Percentiles rank a stretch among this genome's conserved stretches.
Evolutionary conservation across 495 filamentous ascomycete genomes (phyloP).

Genomic region (Penicillium mononematosum): DNA sequence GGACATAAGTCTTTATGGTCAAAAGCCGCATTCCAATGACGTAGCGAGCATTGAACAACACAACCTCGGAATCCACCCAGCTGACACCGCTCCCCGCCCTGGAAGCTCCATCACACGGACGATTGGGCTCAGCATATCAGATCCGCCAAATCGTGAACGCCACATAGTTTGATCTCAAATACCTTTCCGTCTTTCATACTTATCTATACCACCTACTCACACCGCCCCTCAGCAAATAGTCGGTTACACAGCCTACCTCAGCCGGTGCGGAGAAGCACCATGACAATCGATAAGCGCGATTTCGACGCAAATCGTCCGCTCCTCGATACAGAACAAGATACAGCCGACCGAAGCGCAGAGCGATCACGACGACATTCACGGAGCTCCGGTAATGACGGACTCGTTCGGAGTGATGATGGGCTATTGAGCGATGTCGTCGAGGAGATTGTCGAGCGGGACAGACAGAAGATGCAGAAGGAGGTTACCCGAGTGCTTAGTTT

Average conservation of each 20-base stretch:
- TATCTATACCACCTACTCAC: not conserved
- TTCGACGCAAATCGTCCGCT: slow-evolving; percentile 54
- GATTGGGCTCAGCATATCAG: not conserved
- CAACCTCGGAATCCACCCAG: slow-evolving; percentile 29
- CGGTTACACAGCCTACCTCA: not conserved
- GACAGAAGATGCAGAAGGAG: slow-evolving; percentile 50
- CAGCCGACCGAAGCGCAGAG: slow-evolving; percentile 12
- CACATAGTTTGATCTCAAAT: not conserved
- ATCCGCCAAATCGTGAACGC: not conserved
- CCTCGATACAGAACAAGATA: slow-evolving; percentile 33
- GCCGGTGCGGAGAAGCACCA: slow-evolving; percentile 20
- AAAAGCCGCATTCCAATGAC: slow-evolving; percentile 18
- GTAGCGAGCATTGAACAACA: slow-evolving; percentile 18
- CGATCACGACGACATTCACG: slow-evolving; percentile 17
- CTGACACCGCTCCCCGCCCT: slow-evolving; percentile 23
- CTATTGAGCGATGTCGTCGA: slow-evolving; percentile 61
- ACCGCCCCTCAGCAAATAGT: not conserved
- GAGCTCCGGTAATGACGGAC: slow-evolving; percentile 12
- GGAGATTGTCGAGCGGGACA: slow-evolving; percentile 58
- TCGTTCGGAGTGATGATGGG: slow-evolving; percentile 46
- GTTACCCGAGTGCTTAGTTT: slow-evolving; percentile 56
- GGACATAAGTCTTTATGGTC: slow-evolving; percentile 8
- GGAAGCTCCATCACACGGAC: slow-evolving; percentile 9
- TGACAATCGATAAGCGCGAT: slow-evolving; percentile 59
- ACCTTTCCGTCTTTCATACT: not conserved